phyloP scores from a whole-genome alignment of 2,329 filamentous ascomycete species.

The Microcyclospora tardicrescens region DNA sequence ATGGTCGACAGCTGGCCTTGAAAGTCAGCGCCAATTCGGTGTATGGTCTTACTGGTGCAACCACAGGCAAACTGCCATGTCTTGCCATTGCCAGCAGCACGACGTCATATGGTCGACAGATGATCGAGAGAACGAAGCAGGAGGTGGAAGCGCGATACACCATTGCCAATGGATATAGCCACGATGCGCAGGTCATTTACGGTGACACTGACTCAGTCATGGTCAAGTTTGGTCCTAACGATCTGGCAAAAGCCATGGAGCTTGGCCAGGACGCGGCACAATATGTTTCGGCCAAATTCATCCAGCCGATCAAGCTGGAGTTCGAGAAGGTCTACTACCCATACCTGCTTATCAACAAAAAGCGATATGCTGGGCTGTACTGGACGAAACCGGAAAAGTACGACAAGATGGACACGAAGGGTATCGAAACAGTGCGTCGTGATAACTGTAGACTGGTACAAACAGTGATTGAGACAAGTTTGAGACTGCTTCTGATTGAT shows the following conservation, averaged over 20 bases:
- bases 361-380: slow-evolving; percentile 93
- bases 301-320: slow-evolving; percentile 95
- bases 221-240: slow-evolving; percentile 92
- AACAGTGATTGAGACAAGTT: slow-evolving; percentile 91
- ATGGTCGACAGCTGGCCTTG: slow-evolving; percentile 89
- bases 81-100: slow-evolving; percentile 92
- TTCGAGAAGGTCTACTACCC: slow-evolving; percentile 99
- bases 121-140: slow-evolving; percentile 97
- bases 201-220: slow-evolving; percentile 99
- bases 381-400: slow-evolving; percentile 92
- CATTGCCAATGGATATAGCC: slow-evolving; percentile 84
- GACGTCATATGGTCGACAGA: slow-evolving; percentile 90
- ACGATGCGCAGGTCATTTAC: slow-evolving; percentile 95
- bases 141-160: slow-evolving; percentile 85
- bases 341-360: slow-evolving; percentile 98
- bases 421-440: slow-evolving; percentile 93
- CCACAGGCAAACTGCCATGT: slow-evolving; percentile 89
- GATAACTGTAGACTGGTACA: slow-evolving; percentile 95
- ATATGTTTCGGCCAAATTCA: slow-evolving; percentile 81
- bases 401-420: slow-evolving; percentile 99
- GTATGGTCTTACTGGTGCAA: slow-evolving; percentile 92
- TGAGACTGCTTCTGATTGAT: slow-evolving; percentile 92
- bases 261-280: slow-evolving; percentile 85
- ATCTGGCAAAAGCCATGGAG: slow-evolving; percentile 81
- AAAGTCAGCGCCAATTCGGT: slow-evolving; percentile 97